A percentile compares a stretch with the other conserved stretches of the same genome.
Evolutionary conservation across 2,329 filamentous ascomycete genomes (phyloP).

Genomic region (Apiospora malaysiana): DNA sequence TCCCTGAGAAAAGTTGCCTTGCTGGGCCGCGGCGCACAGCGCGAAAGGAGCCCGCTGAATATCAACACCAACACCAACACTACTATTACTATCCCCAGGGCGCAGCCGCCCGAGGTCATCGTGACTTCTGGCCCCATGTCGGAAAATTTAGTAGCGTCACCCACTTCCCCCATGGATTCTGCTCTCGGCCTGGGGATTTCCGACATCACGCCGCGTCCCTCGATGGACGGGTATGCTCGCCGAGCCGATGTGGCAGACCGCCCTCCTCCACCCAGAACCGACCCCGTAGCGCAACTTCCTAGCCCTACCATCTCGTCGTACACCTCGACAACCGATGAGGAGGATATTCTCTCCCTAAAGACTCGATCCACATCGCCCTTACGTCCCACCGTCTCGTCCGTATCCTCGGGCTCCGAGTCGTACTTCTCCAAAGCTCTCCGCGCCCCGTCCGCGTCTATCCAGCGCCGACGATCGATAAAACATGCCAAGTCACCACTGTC

Average conservation of each 20-base stretch:
- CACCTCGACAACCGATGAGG: conserved; percentile 82
- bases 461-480: conserved; percentile 55
- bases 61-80: conserved; percentile 40
- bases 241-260: conserved; percentile 39
- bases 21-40: conserved; percentile 73
- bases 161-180: conserved; percentile 15
- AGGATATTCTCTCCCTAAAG: conserved; percentile 74
- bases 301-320: conserved; percentile 62
- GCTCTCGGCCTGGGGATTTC: conserved; percentile 52
- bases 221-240: conserved; percentile 52
- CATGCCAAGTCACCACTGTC: conserved; percentile 67
- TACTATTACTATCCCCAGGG: conserved; percentile 19
- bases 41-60: conserved; percentile 56
- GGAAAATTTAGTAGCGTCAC: conserved; percentile 22
- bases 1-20: conserved; percentile 88
- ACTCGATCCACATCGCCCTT: conserved; percentile 50
- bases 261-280: conserved; percentile 29
- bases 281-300: conserved; percentile 42
- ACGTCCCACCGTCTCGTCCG: conserved; percentile 46
- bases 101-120: conserved; percentile 29
- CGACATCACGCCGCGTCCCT: conserved; percentile 52
- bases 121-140: conserved; percentile 31
- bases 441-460: conserved; percentile 39
- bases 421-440: conserved; percentile 56
- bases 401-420: conserved; percentile 66